phyloP scores from a whole-genome alignment of 208 protist species.

The Endotrypanum monterogeii region DNA sequence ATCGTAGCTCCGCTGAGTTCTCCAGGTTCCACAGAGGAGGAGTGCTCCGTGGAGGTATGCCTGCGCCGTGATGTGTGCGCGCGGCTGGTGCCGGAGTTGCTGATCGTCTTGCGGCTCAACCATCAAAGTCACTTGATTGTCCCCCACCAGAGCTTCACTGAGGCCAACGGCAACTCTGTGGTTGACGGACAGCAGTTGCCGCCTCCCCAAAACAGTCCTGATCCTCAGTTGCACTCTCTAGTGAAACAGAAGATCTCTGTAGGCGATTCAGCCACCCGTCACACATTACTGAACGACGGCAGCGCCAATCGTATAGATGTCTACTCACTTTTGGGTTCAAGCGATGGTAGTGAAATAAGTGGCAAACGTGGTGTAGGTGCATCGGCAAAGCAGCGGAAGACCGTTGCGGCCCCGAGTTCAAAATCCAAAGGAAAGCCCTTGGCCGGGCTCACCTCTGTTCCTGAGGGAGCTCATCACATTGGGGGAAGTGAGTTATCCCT shows the following conservation, averaged over 20 bases:
- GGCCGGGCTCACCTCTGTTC: slow-evolving; percentile 4
- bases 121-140: slow-evolving; percentile 16
- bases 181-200: background rate
- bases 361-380: background rate
- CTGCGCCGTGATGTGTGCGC: slow-evolving; percentile 1
- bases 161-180: slow-evolving; percentile 11
- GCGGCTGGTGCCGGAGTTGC: slow-evolving; percentile 7
- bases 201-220: background rate
- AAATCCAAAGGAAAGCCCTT: slow-evolving; percentile 18
- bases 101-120: slow-evolving; percentile 30
- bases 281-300: slow-evolving; percentile 20
- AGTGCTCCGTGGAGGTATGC: slow-evolving; percentile 28
- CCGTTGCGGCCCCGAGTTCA: background rate
- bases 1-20: background rate
- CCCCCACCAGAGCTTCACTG: slow-evolving; percentile 20
- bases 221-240: slow-evolving; percentile 21
- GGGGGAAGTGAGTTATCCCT: slow-evolving; percentile 17
- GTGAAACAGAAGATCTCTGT: slow-evolving; percentile 13
- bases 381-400: slow-evolving; percentile 7
- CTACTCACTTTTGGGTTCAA: slow-evolving; percentile 6
- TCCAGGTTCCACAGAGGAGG: slow-evolving; percentile 19
- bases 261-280: background rate
- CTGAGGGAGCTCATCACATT: slow-evolving; percentile 20
- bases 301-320: slow-evolving; percentile 30
- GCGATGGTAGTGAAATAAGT: slow-evolving; percentile 1